Evolutionary conservation across 1,139 yeast genomes (phyloP).

Genomic region (Geotrichum candidum): DNA sequence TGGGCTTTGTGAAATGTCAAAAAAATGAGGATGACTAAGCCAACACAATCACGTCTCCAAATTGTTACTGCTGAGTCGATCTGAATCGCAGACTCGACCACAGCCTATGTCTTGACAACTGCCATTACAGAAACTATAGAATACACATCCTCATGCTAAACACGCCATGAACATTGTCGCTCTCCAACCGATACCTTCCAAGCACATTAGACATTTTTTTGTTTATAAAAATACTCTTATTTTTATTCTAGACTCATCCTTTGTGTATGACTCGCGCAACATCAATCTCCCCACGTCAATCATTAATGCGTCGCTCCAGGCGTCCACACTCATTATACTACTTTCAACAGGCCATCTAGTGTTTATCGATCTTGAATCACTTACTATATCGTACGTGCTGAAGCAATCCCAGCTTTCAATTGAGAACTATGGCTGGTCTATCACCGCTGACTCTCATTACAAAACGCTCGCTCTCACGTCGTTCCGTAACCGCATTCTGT

Average conservation of each 20-base stretch:
- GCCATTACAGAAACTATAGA: not conserved
- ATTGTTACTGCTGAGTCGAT: not conserved
- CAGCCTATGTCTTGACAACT: not conserved
- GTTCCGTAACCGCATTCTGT: constrained; percentile 3
- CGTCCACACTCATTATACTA: not conserved
- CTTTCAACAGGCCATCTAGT: not conserved
- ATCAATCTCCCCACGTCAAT: not conserved
- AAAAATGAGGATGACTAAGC: too few species aligned
- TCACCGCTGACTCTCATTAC: constrained; percentile 1
- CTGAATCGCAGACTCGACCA: not conserved
- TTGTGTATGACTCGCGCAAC: not conserved
- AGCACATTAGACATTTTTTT: not conserved
- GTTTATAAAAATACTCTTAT: not conserved
- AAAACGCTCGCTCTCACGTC: constrained; percentile 7
- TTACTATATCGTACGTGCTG: not conserved
- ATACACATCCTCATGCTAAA: not conserved
- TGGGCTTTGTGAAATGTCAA: too few species aligned
- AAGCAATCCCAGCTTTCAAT: not conserved
- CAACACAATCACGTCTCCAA: too few species aligned
- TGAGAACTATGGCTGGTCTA: constrained; percentile 5
- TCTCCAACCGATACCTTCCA: not conserved
- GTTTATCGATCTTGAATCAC: not conserved
- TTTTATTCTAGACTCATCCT: not conserved
- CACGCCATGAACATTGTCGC: not conserved
- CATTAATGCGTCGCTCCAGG: not conserved